Base-by-base conservation (phyloP, 2,329 filamentous ascomycete species). In the Aureobasidium uvarum region DNA sequence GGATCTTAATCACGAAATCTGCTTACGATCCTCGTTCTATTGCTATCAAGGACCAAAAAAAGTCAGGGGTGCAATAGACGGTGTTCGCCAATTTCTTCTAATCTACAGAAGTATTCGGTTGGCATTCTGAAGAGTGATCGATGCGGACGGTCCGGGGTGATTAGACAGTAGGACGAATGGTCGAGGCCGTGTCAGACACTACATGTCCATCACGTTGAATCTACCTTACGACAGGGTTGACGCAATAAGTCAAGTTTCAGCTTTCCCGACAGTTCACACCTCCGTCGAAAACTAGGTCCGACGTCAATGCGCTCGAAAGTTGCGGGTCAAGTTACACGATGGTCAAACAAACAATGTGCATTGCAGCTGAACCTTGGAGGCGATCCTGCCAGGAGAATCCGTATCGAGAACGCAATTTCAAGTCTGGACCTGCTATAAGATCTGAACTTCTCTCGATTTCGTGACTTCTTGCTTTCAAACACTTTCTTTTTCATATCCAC, bases 171-270 rank as follows among this genome's bases (percentile, higher is more conserved):
- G 46, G 25, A 31, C 46, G 25, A 50, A 31, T 20, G 38, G 23
- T 58, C 39, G 54, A 31, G 54, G 38, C 54, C 18, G 4, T 31
- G 6, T 33, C 20, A 20, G 25, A 23, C 23, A 58, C 54, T 28
- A 10, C 8, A 31, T 31, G 23, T 11, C 6, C 23, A 25, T 20
- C 28, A 58, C 8, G 3, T n/a, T 39, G 38, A 18, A 43, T 20
- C 54, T 39, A 45, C 54, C 16, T 31, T 18, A 33, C 16, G 13
- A 45, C 23, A 43, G 20, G 23, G 54, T 25, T 58, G 54, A 58
- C 54, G 39, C 54, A 31, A 58, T 18, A 58, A 45, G 54, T 58
- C 54, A 45, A 31, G 54, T 58, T 58, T 58, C 54, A 45, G 38
- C 38, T 58, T 28, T 43, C n/a, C 38, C 38, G 20, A 38, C 20